Percentiles rank a stretch among this genome's conserved stretches.
phyloP scores from a whole-genome alignment of 805 yeast genomes.

The Sugiyamaella americana region DNA sequence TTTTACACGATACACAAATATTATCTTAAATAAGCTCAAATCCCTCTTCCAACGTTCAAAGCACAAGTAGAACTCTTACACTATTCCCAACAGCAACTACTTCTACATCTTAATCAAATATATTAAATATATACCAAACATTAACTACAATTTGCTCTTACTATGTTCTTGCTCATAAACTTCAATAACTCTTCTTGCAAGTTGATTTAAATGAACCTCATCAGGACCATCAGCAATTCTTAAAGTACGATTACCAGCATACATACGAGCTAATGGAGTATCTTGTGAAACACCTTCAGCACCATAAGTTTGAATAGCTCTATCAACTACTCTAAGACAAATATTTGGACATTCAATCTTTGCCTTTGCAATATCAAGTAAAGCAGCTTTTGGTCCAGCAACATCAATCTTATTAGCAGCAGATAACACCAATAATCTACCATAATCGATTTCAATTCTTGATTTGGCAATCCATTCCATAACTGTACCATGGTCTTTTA shows the following conservation, averaged over 20 bases:
- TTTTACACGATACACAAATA: no score
- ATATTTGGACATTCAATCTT: slow-evolving; percentile 57
- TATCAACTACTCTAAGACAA: slow-evolving; percentile 46
- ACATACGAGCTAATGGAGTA: slow-evolving; percentile 49
- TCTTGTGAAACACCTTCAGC: slow-evolving; percentile 62
- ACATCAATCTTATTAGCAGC: slow-evolving; percentile 58
- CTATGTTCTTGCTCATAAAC: background rate
- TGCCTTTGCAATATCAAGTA: slow-evolving; percentile 53
- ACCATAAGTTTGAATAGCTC: slow-evolving; percentile 60
- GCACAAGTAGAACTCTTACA: no score
- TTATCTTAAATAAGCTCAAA: no score
- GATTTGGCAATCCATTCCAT: slow-evolving; percentile 45
- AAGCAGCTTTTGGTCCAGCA: slow-evolving; percentile 48
- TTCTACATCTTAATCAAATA: no score
- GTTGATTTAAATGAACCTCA: slow-evolving; percentile 55
- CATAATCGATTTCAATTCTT: slow-evolving; percentile 49
- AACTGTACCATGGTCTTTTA: slow-evolving; percentile 47
- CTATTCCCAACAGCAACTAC: no score
- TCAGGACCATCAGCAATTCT: slow-evolving; percentile 67
- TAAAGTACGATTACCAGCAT: slow-evolving; percentile 47
- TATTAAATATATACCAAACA: no score
- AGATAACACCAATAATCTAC: slow-evolving; percentile 47
- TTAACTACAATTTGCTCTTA: no score
- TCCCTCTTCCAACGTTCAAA: no score
- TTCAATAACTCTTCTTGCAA: slow-evolving; percentile 38